Percentiles rank a stretch among this genome's conserved stretches.
These are phyloP conservation scores for Ophiostoma novo-ulmi DNA, from an alignment of 2,329 filamentous ascomycete genomes.

Conservation along the genomic window DNA sequence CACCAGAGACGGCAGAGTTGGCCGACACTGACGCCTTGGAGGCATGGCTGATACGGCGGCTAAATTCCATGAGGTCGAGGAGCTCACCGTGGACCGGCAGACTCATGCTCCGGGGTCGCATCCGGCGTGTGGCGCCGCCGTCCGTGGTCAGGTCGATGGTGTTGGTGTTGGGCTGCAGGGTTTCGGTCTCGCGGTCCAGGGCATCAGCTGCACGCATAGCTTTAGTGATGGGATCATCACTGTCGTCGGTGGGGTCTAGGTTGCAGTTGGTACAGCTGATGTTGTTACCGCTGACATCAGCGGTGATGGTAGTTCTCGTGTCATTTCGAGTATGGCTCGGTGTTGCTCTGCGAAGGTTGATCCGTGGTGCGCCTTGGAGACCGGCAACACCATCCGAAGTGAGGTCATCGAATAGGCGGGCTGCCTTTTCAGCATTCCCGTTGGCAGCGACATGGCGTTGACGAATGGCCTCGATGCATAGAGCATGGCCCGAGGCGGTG, in stretches of 20 bases:
- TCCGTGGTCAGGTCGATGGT: slow-evolving; percentile 45
- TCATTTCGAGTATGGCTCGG: not conserved
- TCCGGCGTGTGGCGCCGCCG: not conserved
- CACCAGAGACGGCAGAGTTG: not conserved
- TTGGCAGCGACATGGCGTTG: slow-evolving; percentile 42
- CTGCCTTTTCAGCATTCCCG: slow-evolving; percentile 47
- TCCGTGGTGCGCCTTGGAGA: slow-evolving; percentile 27
- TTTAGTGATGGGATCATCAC: slow-evolving; percentile 45
- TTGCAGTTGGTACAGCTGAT: not conserved
- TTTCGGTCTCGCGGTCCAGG: slow-evolving; percentile 42
- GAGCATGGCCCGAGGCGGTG: slow-evolving; percentile 48
- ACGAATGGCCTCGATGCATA: slow-evolving; percentile 53
- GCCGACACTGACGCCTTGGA: slow-evolving; percentile 30
- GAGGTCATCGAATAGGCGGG: slow-evolving; percentile 47
- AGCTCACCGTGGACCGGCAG: slow-evolving; percentile 41
- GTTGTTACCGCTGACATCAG: not conserved
- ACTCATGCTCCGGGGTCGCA: slow-evolving; percentile 46
- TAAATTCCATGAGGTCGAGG: slow-evolving; percentile 16
- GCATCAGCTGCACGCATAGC: slow-evolving; percentile 57
- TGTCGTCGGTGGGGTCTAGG: slow-evolving; percentile 1
- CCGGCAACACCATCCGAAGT: slow-evolving; percentile 47
- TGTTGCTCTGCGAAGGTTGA: not conserved
- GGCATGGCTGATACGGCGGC: slow-evolving; percentile 13
- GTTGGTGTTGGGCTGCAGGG: slow-evolving; percentile 44
- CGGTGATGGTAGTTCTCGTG: no score